A percentile compares a stretch with the other conserved stretches of the same genome.
phyloP scores from a whole-genome alignment of 768 basidiomycete species.

The Russula lepida region DNA sequence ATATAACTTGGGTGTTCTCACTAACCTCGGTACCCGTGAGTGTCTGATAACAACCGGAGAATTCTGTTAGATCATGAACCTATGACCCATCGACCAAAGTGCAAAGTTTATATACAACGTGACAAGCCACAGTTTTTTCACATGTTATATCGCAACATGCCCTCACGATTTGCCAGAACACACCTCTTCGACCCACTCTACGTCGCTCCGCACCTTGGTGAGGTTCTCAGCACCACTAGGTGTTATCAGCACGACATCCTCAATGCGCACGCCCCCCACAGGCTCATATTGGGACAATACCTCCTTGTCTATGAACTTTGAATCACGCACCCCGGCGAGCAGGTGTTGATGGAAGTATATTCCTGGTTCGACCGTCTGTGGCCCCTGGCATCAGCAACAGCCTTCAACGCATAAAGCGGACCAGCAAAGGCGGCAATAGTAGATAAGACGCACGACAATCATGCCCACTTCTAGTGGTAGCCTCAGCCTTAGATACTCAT shows the following conservation, averaged over 20 bases:
- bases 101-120: background rate
- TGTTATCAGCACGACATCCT: slow-evolving; percentile 83
- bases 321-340: slow-evolving; percentile 53
- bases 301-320: slow-evolving; percentile 59
- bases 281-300: slow-evolving; percentile 62
- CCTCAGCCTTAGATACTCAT: slow-evolving; percentile 71
- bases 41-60: background rate
- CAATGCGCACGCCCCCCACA: slow-evolving; percentile 90
- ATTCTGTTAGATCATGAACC: background rate
- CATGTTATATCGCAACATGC: background rate
- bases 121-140: background rate
- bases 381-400: background rate
- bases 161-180: slow-evolving; percentile 54
- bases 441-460: slow-evolving; percentile 61
- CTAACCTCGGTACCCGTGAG: background rate
- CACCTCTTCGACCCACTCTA: slow-evolving; percentile 72
- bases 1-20: background rate
- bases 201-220: slow-evolving; percentile 77
- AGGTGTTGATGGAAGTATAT: slow-evolving; percentile 80
- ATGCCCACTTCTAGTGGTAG: slow-evolving; percentile 66
- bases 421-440: background rate
- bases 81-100: background rate
- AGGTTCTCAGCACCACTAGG: slow-evolving; percentile 70
- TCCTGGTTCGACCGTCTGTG: slow-evolving; percentile 84
- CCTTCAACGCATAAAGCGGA: background rate